Base-by-base conservation (phyloP, 768 basidiomycete species). In the Bullera alba region DNA sequence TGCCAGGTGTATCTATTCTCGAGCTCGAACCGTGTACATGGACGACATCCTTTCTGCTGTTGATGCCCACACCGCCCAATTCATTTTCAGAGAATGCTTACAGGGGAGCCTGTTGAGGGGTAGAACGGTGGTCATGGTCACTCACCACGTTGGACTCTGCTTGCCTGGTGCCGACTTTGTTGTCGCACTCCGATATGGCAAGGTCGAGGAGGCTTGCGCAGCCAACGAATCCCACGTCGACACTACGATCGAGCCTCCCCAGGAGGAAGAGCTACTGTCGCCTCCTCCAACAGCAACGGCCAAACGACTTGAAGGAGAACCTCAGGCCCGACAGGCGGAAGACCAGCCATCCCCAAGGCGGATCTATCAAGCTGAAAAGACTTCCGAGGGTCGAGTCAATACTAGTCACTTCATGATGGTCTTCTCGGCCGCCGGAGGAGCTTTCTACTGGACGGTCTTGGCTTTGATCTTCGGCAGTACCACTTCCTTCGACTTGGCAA, bases 31-130 rank as follows among this genome's bases (percentile, higher is more conserved):
- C 2, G 53, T 71, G n/a, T 60, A 65, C 26, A 39, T 68, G 2
- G 56, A 63, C 63, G 72, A 73, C 37, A 54, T 69, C 25, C 48
- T 72, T 19, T 66, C 65, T 10, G 69, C 69, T 5, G 66, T 73
- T 14, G 71, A 73, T 42, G 69, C 70, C 14, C 69, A 68, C 42
- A 73, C 72, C 4, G 55, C 67, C 15, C 61, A 65, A 26, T 61
- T 42, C 23, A 61, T 73, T 30, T 51, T 60, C 42, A 47, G 53
- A 1, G 54, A 71, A 25, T 72, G 72, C 45, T 54, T 73, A 12
- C 41, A 48, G 22, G 58, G 60, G 3, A n/a, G 27, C 8, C 39
- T 73, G 3, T 38, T 70, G n/a, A 39, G 37, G 5, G 37, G 55
- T 17, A 55, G 72, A 0, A 71, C 69, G 0, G 46, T 71, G 26